Conservation (phyloP, 192 early-diverging fungal species). For the Lobosporangium transversale region DNA sequence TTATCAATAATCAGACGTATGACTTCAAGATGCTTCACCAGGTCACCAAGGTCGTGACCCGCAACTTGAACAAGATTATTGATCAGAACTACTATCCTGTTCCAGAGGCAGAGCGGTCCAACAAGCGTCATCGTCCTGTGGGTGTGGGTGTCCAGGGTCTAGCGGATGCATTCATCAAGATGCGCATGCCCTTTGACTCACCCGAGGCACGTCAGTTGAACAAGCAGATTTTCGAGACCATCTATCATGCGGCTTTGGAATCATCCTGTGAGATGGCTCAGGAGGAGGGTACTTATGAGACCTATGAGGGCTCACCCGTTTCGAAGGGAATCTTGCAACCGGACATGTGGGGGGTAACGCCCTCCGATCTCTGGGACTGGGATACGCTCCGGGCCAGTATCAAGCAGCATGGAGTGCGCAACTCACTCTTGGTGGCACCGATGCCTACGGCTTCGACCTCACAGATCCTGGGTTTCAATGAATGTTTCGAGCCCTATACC, state of each 20-base stretch:
- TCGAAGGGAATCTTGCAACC: slow-evolving; percentile 92
- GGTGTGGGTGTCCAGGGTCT: slow-evolving; percentile 98
- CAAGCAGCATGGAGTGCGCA: slow-evolving; percentile 85
- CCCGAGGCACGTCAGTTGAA: slow-evolving; percentile 85
- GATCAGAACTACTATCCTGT: slow-evolving; percentile 98
- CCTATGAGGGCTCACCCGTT: slow-evolving; percentile 90
- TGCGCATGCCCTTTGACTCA: slow-evolving; percentile 96
- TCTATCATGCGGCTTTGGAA: slow-evolving; percentile 95
- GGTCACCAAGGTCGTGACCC: slow-evolving; percentile 88
- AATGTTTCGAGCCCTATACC: slow-evolving; percentile 94
- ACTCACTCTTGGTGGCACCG: slow-evolving; percentile 93
- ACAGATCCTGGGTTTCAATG: slow-evolving; percentile 98
- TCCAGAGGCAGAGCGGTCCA: slow-evolving; percentile 83
- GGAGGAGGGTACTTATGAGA: slow-evolving; percentile 81
- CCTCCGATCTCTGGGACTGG: slow-evolving; percentile 94
- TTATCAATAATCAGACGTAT: slow-evolving; percentile 75
- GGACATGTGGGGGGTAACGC: slow-evolving; percentile 90
- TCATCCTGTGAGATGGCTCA: slow-evolving; percentile 91
- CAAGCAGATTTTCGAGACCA: slow-evolving; percentile 92
- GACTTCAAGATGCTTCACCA: slow-evolving; percentile 89
- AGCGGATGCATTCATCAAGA: slow-evolving; percentile 95
- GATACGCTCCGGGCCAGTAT: slow-evolving; percentile 79
- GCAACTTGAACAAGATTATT: slow-evolving; percentile 97
- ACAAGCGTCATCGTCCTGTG: slow-evolving; percentile 96
- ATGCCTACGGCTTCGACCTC: slow-evolving; percentile 99